Percentiles rank a stretch among this genome's conserved stretches.
phyloP scores from a whole-genome alignment of 139 green algal genomes.

The Chlorella sp. region DNA sequence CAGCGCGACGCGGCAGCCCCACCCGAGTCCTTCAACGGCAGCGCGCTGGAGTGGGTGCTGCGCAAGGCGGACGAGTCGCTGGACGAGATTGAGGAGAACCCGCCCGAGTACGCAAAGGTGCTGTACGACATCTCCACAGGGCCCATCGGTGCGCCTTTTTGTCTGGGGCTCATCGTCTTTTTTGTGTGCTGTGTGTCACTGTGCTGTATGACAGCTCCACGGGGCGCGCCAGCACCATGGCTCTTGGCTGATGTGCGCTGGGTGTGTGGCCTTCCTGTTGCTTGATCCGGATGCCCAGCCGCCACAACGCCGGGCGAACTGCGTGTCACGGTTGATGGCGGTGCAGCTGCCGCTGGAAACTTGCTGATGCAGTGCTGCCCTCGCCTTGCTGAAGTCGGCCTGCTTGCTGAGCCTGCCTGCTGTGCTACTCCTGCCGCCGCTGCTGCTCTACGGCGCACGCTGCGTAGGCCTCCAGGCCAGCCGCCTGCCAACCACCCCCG shows the following conservation, averaged over 20 bases:
- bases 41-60: slow-evolving; percentile 49
- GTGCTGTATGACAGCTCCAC: too few species aligned
- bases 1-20: neutral
- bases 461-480: neutral
- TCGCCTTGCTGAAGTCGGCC: neutral
- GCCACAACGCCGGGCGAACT: too few species aligned
- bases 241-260: neutral
- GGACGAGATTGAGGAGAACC: slow-evolving; percentile 45
- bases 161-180: too few species aligned
- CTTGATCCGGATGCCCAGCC: neutral
- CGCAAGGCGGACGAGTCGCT: slow-evolving; percentile 46
- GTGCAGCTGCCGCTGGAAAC: neutral
- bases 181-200: too few species aligned
- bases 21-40: slow-evolving; percentile 35
- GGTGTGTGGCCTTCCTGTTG: too few species aligned
- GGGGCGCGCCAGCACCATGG: too few species aligned
- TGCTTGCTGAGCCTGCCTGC: neutral
- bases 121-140: slow-evolving; percentile 28
- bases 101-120: slow-evolving; percentile 35
- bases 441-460: neutral
- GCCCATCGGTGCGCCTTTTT: slow-evolving; percentile 24
- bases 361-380: neutral
- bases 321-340: too few species aligned
- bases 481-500: neutral
- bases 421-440: neutral